Evolutionary conservation across 805 yeast genomes (phyloP).

Genomic region (Priceomyces carsonii): DNA sequence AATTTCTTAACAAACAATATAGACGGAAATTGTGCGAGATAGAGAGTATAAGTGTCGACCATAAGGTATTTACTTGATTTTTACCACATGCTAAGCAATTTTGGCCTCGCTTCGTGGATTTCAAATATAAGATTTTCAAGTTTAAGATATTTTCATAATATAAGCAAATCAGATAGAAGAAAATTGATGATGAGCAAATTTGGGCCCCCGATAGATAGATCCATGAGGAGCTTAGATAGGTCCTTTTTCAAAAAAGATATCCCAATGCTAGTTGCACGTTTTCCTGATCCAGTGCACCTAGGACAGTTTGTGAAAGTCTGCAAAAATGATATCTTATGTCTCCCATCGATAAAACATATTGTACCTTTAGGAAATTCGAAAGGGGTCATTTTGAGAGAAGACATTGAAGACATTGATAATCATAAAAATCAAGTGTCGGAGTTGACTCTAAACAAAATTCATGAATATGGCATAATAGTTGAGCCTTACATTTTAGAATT

Average conservation of each 20-base stretch:
- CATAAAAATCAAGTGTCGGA: slow-evolving; percentile 40
- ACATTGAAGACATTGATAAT: slow-evolving; percentile 39
- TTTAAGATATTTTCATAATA: slow-evolving; percentile 13
- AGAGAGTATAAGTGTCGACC: too few species aligned
- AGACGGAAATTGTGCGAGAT: too few species aligned
- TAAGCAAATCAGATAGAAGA: slow-evolving; percentile 28
- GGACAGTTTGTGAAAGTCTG: slow-evolving; percentile 61
- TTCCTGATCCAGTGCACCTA: slow-evolving; percentile 65
- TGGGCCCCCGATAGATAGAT: slow-evolving; percentile 68
- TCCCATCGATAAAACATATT: slow-evolving; percentile 73
- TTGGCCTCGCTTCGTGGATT: too few species aligned
- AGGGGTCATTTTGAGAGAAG: slow-evolving; percentile 63
- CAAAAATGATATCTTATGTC: slow-evolving; percentile 59
- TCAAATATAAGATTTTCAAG: slow-evolving; percentile 2
- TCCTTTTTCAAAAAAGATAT: slow-evolving; percentile 58
- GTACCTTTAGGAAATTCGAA: slow-evolving; percentile 43
- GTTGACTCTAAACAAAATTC: slow-evolving; percentile 46
- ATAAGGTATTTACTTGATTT: too few species aligned
- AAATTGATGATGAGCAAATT: slow-evolving; percentile 29
- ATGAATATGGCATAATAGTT: slow-evolving; percentile 47
- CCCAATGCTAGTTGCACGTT: slow-evolving; percentile 63
- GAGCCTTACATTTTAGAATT: slow-evolving; percentile 55
- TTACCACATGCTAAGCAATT: too few species aligned
- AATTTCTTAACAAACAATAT: too few species aligned
- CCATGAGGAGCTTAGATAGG: slow-evolving; percentile 67